A percentile compares a stretch with the other conserved stretches of the same genome.
Conservation (phyloP, 2,329 filamentous ascomycete species). For the Coniochaeta hoffmannii region DNA sequence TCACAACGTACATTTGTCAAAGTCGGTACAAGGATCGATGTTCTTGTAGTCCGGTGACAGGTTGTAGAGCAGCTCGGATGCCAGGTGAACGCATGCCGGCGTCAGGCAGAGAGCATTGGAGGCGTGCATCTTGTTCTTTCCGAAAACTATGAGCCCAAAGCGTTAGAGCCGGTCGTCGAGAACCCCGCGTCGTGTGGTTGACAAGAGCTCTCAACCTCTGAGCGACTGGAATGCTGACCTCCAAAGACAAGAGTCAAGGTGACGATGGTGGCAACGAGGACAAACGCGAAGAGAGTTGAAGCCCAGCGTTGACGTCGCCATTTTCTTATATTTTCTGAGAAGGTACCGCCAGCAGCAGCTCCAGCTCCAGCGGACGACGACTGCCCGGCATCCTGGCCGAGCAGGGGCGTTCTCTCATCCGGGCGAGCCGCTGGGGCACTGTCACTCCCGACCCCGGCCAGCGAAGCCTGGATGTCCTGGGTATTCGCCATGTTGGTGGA, state of each 20-base stretch:
- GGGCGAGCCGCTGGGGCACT: not conserved
- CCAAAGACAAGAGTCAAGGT: constrained; percentile 1
- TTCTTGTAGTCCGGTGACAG: constrained; percentile 51
- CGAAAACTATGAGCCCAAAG: not conserved
- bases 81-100: constrained; percentile 55
- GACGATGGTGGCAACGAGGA: not conserved
- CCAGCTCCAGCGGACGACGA: not conserved
- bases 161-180: not conserved
- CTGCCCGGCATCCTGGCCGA: not conserved
- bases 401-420: not conserved
- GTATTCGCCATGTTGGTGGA: not conserved
- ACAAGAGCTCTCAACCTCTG: not conserved
- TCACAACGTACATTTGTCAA: constrained; percentile 47
- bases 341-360: not conserved
- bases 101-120: constrained; percentile 39
- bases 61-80: constrained; percentile 55
- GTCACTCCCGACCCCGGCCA: not conserved
- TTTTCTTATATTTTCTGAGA: not conserved
- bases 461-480: not conserved
- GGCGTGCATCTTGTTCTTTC: constrained; percentile 3
- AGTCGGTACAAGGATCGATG: constrained; percentile 62
- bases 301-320: constrained; percentile 1
- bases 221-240: not conserved
- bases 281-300: not conserved
- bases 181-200: not conserved